A percentile compares a stretch with the other conserved stretches of the same genome.
These are phyloP conservation scores for Hypsizygus marmoreus DNA, from an alignment of 768 basidiomycete species.

Conservation along the genomic window DNA sequence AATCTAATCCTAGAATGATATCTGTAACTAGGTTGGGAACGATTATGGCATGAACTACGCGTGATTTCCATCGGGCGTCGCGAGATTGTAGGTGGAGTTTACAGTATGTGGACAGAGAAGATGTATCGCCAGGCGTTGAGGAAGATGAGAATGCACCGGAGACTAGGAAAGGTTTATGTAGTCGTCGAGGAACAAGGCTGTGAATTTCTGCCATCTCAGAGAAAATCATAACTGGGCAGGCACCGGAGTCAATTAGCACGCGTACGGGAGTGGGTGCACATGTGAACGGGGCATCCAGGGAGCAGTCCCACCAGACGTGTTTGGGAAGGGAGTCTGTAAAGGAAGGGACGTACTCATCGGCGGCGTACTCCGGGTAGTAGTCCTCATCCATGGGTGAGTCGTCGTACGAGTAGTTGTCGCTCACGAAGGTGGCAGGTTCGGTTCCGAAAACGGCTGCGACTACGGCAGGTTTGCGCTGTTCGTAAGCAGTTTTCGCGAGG, in stretches of 20 bases:
- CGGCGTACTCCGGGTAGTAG: not conserved
- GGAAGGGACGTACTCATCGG: not conserved
- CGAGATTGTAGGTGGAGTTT: not conserved
- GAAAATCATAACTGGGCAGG: not conserved
- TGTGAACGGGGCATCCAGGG: too few relatives aligned
- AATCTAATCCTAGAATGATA: not conserved
- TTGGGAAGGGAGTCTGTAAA: too few relatives aligned
- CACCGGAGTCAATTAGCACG: too few relatives aligned
- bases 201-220: not conserved
- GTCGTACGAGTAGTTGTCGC: too few relatives aligned
- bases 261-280: too few relatives aligned
- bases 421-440: too few relatives aligned
- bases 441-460: not conserved
- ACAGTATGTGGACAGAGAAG: not conserved
- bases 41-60: slow-evolving; percentile 2
- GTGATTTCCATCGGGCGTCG: not conserved
- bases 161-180: not conserved
- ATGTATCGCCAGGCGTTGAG: not conserved
- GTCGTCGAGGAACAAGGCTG: not conserved
- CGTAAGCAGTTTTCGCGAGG: not conserved
- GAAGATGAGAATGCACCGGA: not conserved
- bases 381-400: not conserved
- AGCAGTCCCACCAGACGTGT: too few relatives aligned
- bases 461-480: not conserved
- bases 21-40: not conserved